phyloP scores from a whole-genome alignment of 2,329 filamentous ascomycete species.

The Beauveria caledonica region DNA sequence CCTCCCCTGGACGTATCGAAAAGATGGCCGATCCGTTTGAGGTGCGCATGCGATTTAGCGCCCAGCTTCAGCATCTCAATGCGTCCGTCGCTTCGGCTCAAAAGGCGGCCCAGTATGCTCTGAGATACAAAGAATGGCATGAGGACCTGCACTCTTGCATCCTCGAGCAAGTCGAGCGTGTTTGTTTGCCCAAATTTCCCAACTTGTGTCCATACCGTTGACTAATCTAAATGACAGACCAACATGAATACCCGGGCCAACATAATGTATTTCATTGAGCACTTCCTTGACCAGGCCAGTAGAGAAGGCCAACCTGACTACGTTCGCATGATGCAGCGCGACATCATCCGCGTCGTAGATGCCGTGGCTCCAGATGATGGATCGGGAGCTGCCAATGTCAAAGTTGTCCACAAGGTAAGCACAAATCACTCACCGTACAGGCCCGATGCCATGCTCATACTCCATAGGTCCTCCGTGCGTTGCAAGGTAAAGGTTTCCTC shows the following conservation, averaged over 20 bases:
- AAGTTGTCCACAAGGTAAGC: slow-evolving; percentile 74
- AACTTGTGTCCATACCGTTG: neutral
- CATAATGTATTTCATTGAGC: slow-evolving; percentile 98
- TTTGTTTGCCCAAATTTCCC: slow-evolving; percentile 29
- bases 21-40: slow-evolving; percentile 80
- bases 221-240: slow-evolving; percentile 42
- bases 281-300: slow-evolving; percentile 78
- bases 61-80: slow-evolving; percentile 81
- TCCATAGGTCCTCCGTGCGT: slow-evolving; percentile 55
- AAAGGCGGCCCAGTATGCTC: slow-evolving; percentile 89
- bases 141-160: slow-evolving; percentile 98
- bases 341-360: slow-evolving; percentile 86
- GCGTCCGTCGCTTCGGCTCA: slow-evolving; percentile 82
- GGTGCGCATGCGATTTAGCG: slow-evolving; percentile 94
- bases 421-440: neutral
- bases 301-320: slow-evolving; percentile 73
- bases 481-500: slow-evolving; percentile 65
- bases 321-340: slow-evolving; percentile 87
- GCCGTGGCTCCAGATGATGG: slow-evolving; percentile 82
- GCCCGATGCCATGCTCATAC: neutral
- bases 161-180: slow-evolving; percentile 84
- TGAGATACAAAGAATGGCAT: slow-evolving; percentile 89
- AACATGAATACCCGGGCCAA: slow-evolving; percentile 97
- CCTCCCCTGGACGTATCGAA: slow-evolving; percentile 2
- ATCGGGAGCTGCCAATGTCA: slow-evolving; percentile 85